Percentiles rank a stretch among this genome's conserved stretches.
These are phyloP conservation scores for Pestalotiopsis sp. DNA, from an alignment of 2,329 filamentous ascomycete species.

Conservation along the genomic window DNA sequence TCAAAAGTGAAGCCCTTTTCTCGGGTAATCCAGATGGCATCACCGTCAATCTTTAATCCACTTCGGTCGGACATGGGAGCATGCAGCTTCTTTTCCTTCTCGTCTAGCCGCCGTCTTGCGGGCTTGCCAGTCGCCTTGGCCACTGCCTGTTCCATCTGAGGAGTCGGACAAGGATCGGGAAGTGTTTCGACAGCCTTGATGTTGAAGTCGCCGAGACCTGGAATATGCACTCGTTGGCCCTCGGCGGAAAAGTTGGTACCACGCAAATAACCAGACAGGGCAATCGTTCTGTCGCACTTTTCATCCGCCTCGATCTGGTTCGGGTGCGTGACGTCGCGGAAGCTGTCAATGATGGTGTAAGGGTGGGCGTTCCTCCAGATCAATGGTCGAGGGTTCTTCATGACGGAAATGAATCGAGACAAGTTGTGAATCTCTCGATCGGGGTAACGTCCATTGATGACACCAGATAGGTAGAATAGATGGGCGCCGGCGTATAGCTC, in stretches of 20 bases:
- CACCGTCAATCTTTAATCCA: conserved; percentile 92
- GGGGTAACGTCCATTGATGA: conserved; percentile 94
- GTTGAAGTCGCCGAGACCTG: conserved; percentile 86
- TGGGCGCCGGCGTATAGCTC: conserved; percentile 97
- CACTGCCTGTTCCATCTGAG: conserved; percentile 82
- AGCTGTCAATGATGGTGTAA: conserved; percentile 90
- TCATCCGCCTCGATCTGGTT: conserved; percentile 85
- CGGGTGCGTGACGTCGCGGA: conserved; percentile 92
- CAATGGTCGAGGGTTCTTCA: conserved; percentile 98
- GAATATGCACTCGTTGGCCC: conserved; percentile 86
- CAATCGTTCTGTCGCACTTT: conserved; percentile 88
- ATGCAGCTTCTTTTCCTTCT: conserved; percentile 95
- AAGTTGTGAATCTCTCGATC: conserved; percentile 96
- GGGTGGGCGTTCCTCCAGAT: conserved; percentile 97
- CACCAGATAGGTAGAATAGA: conserved; percentile 93
- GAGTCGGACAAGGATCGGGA: conserved; percentile 94
- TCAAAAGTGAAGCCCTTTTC: conserved; percentile 76
- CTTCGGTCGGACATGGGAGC: conserved; percentile 98
- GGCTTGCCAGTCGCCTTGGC: conserved; percentile 84
- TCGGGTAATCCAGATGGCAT: conserved; percentile 85
- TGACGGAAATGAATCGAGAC: conserved; percentile 91
- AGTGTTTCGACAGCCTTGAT: conserved; percentile 82
- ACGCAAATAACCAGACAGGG: conserved; percentile 88
- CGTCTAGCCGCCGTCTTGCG: conserved; percentile 77
- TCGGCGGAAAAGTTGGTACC: conserved; percentile 91